Evolutionary conservation across 371 early-diverging fungal genomes (phyloP).

Genomic region (Mucor racemosus): DNA sequence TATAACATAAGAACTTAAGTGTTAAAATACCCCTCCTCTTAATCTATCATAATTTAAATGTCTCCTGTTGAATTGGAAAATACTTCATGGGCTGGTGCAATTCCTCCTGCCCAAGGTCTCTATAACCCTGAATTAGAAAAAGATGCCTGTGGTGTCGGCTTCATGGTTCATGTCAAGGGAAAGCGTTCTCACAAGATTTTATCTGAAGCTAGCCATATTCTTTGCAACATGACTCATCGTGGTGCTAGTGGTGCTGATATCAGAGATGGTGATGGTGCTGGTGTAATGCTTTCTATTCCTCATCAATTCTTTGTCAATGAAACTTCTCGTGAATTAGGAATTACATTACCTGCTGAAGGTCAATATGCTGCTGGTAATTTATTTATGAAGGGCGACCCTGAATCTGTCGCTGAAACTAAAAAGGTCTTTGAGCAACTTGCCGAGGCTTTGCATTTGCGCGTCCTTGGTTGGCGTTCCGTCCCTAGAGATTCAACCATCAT

Average conservation of each 20-base stretch:
- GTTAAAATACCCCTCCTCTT: not conserved
- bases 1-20: not conserved
- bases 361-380: slow-evolving; percentile 95
- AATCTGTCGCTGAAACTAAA: slow-evolving; percentile 69
- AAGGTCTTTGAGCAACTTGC: slow-evolving; percentile 80
- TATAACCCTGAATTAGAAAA: slow-evolving; percentile 91
- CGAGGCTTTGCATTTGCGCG: slow-evolving; percentile 67
- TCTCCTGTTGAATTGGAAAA: slow-evolving; percentile 30
- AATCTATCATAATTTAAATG: slow-evolving; percentile 7
- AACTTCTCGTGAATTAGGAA: slow-evolving; percentile 56
- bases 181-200: slow-evolving; percentile 85
- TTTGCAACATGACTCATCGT: slow-evolving; percentile 98
- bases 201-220: slow-evolving; percentile 83
- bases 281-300: slow-evolving; percentile 69
- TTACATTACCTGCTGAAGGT: slow-evolving; percentile 75
- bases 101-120: slow-evolving; percentile 88
- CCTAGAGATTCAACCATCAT: slow-evolving; percentile 87
- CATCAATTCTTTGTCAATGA: slow-evolving; percentile 82
- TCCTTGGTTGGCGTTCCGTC: slow-evolving; percentile 91
- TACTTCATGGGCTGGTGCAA: slow-evolving; percentile 79
- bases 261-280: slow-evolving; percentile 88
- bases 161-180: slow-evolving; percentile 92
- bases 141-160: slow-evolving; percentile 97
- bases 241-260: slow-evolving; percentile 93
- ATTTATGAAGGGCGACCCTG: slow-evolving; percentile 75